Percentiles rank a stretch among this genome's conserved stretches.
These are phyloP conservation scores for Curvularia spicifera DNA, from an alignment of 2,329 filamentous ascomycete species.

Conservation along the genomic window DNA sequence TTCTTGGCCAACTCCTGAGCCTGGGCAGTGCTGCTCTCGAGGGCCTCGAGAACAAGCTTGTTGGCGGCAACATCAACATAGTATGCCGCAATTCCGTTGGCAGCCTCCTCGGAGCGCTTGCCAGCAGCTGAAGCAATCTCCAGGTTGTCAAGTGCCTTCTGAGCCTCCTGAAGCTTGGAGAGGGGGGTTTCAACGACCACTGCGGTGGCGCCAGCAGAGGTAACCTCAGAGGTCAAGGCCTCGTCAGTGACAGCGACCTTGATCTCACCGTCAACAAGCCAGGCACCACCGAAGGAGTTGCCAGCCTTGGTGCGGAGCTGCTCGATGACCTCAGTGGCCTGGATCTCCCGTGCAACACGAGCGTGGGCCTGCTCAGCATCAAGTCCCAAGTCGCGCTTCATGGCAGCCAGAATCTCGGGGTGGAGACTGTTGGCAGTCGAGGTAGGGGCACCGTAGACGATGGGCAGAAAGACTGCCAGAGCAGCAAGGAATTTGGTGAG, in stretches of 20 bases:
- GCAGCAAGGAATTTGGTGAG: slow-evolving; percentile 50
- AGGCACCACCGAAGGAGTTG: slow-evolving; percentile 50
- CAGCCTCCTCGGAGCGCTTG: slow-evolving; percentile 32
- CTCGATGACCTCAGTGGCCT: slow-evolving; percentile 50
- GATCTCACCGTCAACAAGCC: slow-evolving; percentile 49
- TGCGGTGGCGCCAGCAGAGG: slow-evolving; percentile 47
- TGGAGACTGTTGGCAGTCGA: slow-evolving; percentile 47
- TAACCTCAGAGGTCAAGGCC: slow-evolving; percentile 46
- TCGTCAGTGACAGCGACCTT: slow-evolving; percentile 51
- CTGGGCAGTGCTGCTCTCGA: slow-evolving; percentile 45
- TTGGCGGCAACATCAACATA: slow-evolving; percentile 52
- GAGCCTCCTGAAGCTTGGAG: slow-evolving; percentile 48
- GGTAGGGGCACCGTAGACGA: slow-evolving; percentile 52
- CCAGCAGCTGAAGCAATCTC: slow-evolving; percentile 37
- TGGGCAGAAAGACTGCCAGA: slow-evolving; percentile 50
- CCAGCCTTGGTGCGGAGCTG: slow-evolving; percentile 43
- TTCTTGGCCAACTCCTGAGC: slow-evolving; percentile 48
- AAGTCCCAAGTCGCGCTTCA: slow-evolving; percentile 54
- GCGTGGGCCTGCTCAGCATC: slow-evolving; percentile 49
- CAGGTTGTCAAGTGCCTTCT: slow-evolving; percentile 49
- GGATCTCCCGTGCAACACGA: slow-evolving; percentile 50
- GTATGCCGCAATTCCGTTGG: slow-evolving; percentile 46
- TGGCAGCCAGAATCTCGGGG: slow-evolving; percentile 52
- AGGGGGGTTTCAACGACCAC: slow-evolving; percentile 46
- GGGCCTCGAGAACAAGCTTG: slow-evolving; percentile 52